These are phyloP conservation scores for Fomitopsis palustris DNA, from an alignment of 1,284 basidiomycete species.

Conservation along the genomic window DNA sequence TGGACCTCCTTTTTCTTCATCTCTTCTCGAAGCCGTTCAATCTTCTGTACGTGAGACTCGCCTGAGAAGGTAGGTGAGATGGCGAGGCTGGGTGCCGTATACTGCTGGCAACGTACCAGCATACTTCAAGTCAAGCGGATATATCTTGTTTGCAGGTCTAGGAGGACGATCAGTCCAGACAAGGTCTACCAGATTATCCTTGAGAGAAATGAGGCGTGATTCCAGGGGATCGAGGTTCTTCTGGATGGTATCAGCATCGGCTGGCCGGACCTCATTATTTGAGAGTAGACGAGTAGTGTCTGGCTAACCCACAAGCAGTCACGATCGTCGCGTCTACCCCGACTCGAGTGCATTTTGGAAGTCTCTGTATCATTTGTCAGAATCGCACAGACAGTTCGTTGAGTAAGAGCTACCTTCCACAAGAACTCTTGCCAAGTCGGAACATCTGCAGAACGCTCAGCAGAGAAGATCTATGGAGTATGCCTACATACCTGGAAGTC, in stretches of 20 bases:
- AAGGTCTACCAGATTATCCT: slow-evolving; percentile 76
- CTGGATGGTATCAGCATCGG: slow-evolving; percentile 54
- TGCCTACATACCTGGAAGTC: slow-evolving; percentile 55
- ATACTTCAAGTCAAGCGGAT: slow-evolving; percentile 70
- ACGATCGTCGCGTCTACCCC: slow-evolving; percentile 84
- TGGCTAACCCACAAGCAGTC: slow-evolving; percentile 43
- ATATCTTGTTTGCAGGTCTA: slow-evolving; percentile 69
- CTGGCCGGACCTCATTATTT: slow-evolving; percentile 28
- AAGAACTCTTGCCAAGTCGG: slow-evolving; percentile 91
- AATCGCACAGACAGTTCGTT: not conserved
- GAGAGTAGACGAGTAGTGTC: not conserved
- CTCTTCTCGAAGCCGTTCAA: slow-evolving; percentile 63
- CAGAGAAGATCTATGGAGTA: not conserved
- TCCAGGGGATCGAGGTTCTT: slow-evolving; percentile 48
- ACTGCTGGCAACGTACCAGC: slow-evolving; percentile 37
- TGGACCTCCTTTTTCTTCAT: slow-evolving; percentile 61
- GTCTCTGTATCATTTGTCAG: slow-evolving; percentile 41
- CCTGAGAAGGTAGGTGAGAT: slow-evolving; percentile 35
- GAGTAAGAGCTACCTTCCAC: slow-evolving; percentile 50
- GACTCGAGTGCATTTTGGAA: slow-evolving; percentile 60
- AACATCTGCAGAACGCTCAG: slow-evolving; percentile 49
- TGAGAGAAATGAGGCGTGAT: slow-evolving; percentile 62
- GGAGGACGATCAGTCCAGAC: slow-evolving; percentile 79
- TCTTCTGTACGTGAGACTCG: slow-evolving; percentile 63
- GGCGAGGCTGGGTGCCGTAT: not conserved